Conservation (phyloP, 495 filamentous ascomycete genomes). For the Lasiosphaeris hirsuta region DNA sequence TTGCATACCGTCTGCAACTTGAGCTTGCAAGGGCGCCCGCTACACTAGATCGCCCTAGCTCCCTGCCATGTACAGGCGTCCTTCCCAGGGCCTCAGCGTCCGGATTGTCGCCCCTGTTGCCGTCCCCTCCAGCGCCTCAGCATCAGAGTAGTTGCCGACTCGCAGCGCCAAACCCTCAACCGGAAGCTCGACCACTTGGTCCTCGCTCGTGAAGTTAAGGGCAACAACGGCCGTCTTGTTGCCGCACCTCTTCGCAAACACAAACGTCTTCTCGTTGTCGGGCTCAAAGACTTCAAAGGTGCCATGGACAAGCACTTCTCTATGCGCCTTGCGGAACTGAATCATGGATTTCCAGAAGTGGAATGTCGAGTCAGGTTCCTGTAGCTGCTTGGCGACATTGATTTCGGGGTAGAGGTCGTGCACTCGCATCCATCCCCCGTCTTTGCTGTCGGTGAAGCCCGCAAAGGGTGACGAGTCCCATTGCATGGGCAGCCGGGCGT, state of each 20-base stretch:
- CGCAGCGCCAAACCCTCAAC: slow-evolving; percentile 16
- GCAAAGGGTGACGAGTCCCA: slow-evolving; percentile 44
- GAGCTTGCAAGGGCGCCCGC: neutral
- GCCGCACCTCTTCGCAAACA: slow-evolving; percentile 38
- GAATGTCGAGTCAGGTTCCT: slow-evolving; percentile 37
- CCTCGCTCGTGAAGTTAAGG: slow-evolving; percentile 33
- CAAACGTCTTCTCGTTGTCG: slow-evolving; percentile 39
- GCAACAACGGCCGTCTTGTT: slow-evolving; percentile 25
- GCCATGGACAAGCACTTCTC: slow-evolving; percentile 46
- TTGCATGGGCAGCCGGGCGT: slow-evolving; percentile 59
- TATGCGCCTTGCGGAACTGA: slow-evolving; percentile 37
- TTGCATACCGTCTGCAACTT: neutral
- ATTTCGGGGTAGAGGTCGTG: slow-evolving; percentile 51
- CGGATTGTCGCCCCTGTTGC: slow-evolving; percentile 1
- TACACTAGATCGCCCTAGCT: neutral
- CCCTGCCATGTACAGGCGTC: slow-evolving; percentile 25
- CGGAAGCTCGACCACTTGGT: slow-evolving; percentile 24
- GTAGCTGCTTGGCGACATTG: slow-evolving; percentile 48
- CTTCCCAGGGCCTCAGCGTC: slow-evolving; percentile 29
- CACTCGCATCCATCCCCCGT: slow-evolving; percentile 53
- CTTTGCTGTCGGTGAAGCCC: slow-evolving; percentile 24
- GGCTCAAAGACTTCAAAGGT: slow-evolving; percentile 40
- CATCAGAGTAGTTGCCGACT: slow-evolving; percentile 27
- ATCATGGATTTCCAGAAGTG: slow-evolving; percentile 47
- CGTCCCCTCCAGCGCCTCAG: slow-evolving; percentile 7